Base-by-base conservation (phyloP, 495 filamentous ascomycete species). In the Penicillium verhagenii region DNA sequence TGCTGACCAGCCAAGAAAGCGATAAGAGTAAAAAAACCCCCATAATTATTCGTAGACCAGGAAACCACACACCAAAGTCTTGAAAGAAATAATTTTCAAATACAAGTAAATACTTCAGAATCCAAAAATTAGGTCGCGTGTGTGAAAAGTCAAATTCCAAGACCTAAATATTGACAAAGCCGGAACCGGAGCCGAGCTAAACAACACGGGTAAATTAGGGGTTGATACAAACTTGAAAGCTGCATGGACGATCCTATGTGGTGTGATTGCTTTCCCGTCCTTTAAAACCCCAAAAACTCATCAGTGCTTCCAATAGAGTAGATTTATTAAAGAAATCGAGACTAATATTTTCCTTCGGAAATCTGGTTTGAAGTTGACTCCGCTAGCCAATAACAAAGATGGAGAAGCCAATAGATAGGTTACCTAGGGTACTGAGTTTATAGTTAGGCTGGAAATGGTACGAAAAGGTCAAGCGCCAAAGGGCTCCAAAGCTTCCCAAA, bases 181-280 rank as follows among this genome's bases (percentile, higher is more conserved):
- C 37, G 49, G 49, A 21, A 40, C 35, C 37, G 23, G 35, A 42
- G 35, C 49, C 49, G 49, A 48, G 35, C 46, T 56, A 47, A n/a
- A n/a, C n/a, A n/a, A n/a, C 47, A 56, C 53, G 47, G 47, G 54
- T 54, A 58, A 64, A 64, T 66, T 66, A 66, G 60, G 60, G 60
- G 54, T 58, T 58, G 52, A 35, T n/a, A n/a, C n/a, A n/a, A n/a
- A n/a, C n/a, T 47, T 54, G 8, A 47, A 42, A 60, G 48, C 61
- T 65, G 63, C 60, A 60, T 60, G 47, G 63, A 47, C 56, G 63
- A 65, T 65, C 59, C 39, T 39, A 42, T 24, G 52, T n/a, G n/a
- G n/a, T n/a, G n/a, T n/a, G n/a, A n/a, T n/a, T n/a, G n/a, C n/a
- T n/a, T n/a, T n/a, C n/a, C n/a, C n/a, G n/a, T n/a, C n/a, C n/a